phyloP scores from a whole-genome alignment of 352 stramenopile genomes.

The Pythium brachiatum region DNA sequence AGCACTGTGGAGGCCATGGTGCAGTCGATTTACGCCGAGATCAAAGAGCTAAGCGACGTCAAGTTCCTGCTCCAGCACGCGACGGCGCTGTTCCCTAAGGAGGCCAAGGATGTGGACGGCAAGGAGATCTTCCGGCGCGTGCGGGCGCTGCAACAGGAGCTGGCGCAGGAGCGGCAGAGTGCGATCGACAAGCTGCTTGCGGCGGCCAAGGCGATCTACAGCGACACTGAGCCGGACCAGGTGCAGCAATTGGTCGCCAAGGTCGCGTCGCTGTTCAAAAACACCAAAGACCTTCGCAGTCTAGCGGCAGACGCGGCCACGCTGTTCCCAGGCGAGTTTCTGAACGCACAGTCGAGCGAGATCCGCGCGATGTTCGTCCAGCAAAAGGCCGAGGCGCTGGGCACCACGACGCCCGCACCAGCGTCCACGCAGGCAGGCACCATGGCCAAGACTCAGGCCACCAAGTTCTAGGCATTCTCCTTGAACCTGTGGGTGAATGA shows the following conservation, averaged over 20 bases:
- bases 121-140: slow-evolving; percentile 50
- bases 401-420: slow-evolving; percentile 6
- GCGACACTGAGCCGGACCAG: slow-evolving; percentile 71
- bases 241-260: slow-evolving; percentile 48
- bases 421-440: background rate
- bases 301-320: slow-evolving; percentile 68
- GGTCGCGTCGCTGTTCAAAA: slow-evolving; percentile 80
- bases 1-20: slow-evolving; percentile 77
- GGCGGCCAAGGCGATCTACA: slow-evolving; percentile 66
- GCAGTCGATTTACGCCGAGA: slow-evolving; percentile 74
- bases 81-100: slow-evolving; percentile 57
- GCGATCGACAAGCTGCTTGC: slow-evolving; percentile 69
- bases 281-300: slow-evolving; percentile 84
- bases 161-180: slow-evolving; percentile 50
- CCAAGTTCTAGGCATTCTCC: background rate
- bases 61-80: slow-evolving; percentile 84
- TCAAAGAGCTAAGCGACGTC: slow-evolving; percentile 66
- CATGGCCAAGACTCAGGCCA: background rate
- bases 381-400: slow-evolving; percentile 50
- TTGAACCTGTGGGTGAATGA: too few relatives aligned
- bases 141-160: slow-evolving; percentile 60
- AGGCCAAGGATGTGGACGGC: slow-evolving; percentile 67
- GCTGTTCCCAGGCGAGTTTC: slow-evolving; percentile 80
- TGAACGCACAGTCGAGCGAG: slow-evolving; percentile 57
- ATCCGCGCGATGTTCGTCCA: slow-evolving; percentile 59